Conservation (phyloP, 2,329 filamentous ascomycete genomes). For the Xylaria sp. region DNA sequence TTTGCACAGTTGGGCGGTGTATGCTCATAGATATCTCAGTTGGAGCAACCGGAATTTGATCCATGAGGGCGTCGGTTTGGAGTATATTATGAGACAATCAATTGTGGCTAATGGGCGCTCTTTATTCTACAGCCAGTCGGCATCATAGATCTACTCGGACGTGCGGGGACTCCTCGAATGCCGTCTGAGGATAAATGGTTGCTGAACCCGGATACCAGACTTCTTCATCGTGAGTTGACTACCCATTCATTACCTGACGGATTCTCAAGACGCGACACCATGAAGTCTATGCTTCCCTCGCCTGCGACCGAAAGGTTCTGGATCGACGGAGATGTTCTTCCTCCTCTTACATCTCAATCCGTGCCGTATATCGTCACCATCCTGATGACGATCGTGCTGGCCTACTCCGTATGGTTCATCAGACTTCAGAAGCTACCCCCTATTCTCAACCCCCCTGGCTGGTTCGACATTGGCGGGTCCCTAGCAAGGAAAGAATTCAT, state of each 20-base stretch:
- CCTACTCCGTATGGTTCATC: slow-evolving; percentile 6
- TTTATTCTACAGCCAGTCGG: no score
- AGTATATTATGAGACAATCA: no score
- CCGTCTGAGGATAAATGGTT: no score
- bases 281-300: slow-evolving; percentile 10
- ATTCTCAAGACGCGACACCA: not conserved
- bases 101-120: no score
- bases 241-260: not conserved
- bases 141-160: no score
- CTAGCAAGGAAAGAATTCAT: slow-evolving; percentile 15
- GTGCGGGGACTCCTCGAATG: no score
- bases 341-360: slow-evolving; percentile 2
- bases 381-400: slow-evolving; percentile 1
- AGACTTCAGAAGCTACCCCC: slow-evolving; percentile 13
- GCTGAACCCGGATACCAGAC: not conserved
- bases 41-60: no score
- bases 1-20: no score
- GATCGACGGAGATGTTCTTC: slow-evolving; percentile 12
- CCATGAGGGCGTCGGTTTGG: no score
- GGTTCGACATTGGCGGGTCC: slow-evolving; percentile 13
- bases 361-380: slow-evolving; percentile 7
- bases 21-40: no score
- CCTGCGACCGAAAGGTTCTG: slow-evolving; percentile 12
- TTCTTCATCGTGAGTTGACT: not conserved
- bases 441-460: slow-evolving; percentile 12